A percentile compares a stretch with the other conserved stretches of the same genome.
Evolutionary conservation across 2,329 filamentous ascomycete species (phyloP).

Genomic region (Leptographium procerum): DNA sequence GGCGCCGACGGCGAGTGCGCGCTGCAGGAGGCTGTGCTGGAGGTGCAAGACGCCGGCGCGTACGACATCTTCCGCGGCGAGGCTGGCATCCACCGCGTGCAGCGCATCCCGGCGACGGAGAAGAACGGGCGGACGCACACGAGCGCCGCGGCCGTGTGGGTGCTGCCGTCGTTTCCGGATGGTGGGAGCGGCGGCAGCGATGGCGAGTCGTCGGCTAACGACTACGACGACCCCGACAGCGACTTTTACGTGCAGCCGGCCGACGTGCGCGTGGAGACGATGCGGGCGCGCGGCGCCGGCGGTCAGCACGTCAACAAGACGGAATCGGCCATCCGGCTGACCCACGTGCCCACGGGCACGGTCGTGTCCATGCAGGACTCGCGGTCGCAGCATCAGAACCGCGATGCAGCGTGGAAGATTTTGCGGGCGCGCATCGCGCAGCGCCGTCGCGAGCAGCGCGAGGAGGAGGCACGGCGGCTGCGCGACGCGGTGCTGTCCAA

Average conservation of each 20-base stretch:
- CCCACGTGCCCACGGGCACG: conserved; percentile 77
- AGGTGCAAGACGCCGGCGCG: conserved; percentile 63
- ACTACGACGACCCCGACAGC: conserved; percentile 73
- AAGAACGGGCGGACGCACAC: conserved; percentile 87
- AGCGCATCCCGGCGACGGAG: conserved; percentile 86
- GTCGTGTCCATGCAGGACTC: conserved; percentile 88
- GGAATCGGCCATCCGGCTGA: conserved; percentile 87
- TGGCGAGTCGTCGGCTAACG: conserved; percentile 16
- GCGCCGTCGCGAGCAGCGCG: conserved; percentile 65
- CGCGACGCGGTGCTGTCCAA: conserved; percentile 68
- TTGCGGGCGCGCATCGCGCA: conserved; percentile 75
- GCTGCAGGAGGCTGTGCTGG: conserved; percentile 77
- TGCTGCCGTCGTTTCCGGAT: conserved; percentile 71
- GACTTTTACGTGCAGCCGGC: conserved; percentile 82
- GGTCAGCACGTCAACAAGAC: conserved; percentile 99
- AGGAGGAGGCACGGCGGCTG: conserved; percentile 65
- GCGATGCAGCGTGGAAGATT: conserved; percentile 76
- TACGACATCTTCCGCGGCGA: conserved; percentile 78
- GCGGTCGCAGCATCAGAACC: conserved; percentile 80
- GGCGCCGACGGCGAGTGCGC: conserved; percentile 51
- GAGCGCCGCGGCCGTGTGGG: conserved; percentile 82
- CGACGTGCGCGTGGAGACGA: conserved; percentile 77
- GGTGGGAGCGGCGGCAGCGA: conserved; percentile 29
- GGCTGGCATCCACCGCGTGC: conserved; percentile 89
- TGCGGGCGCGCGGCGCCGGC: conserved; percentile 84